phyloP scores from a whole-genome alignment of 352 stramenopile genomes.

The Saprolegnia parasitica region DNA sequence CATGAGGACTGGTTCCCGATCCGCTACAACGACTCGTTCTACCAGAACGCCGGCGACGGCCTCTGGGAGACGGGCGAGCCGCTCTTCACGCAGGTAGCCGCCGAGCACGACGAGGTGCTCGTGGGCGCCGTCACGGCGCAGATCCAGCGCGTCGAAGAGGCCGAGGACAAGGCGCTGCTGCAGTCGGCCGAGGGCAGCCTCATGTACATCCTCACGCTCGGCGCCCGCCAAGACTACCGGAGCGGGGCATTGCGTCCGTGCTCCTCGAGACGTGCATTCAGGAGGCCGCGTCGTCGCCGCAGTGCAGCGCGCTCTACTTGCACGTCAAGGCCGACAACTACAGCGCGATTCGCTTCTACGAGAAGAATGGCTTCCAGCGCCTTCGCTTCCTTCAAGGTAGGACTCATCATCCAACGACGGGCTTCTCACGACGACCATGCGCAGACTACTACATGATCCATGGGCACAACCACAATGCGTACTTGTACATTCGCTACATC shows the following conservation, averaged over 20 bases:
- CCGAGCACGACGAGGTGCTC: slow-evolving; percentile 43
- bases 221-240: slow-evolving; percentile 77
- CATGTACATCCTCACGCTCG: slow-evolving; percentile 97
- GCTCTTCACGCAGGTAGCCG: slow-evolving; percentile 87
- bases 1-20: slow-evolving; percentile 98
- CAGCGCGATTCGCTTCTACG: slow-evolving; percentile 93
- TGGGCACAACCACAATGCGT: slow-evolving; percentile 69
- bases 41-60: slow-evolving; percentile 84
- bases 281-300: slow-evolving; percentile 62
- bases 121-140: slow-evolving; percentile 89
- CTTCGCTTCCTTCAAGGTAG: slow-evolving; percentile 89
- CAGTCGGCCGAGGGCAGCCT: slow-evolving; percentile 54
- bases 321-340: slow-evolving; percentile 96
- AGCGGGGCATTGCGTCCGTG: slow-evolving; percentile 83
- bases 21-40: slow-evolving; percentile 94
- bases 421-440: neutral
- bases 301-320: slow-evolving; percentile 92
- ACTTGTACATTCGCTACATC: slow-evolving; percentile 83
- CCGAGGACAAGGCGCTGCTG: slow-evolving; percentile 58
- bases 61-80: slow-evolving; percentile 84
- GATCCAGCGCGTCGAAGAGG: slow-evolving; percentile 66
- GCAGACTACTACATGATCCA: slow-evolving; percentile 87
- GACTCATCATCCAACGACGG: neutral
- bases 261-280: slow-evolving; percentile 88
- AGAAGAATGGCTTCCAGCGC: slow-evolving; percentile 93